Conservation (phyloP, 2,329 filamentous ascomycete genomes). For the Orbilia oligospora region DNA sequence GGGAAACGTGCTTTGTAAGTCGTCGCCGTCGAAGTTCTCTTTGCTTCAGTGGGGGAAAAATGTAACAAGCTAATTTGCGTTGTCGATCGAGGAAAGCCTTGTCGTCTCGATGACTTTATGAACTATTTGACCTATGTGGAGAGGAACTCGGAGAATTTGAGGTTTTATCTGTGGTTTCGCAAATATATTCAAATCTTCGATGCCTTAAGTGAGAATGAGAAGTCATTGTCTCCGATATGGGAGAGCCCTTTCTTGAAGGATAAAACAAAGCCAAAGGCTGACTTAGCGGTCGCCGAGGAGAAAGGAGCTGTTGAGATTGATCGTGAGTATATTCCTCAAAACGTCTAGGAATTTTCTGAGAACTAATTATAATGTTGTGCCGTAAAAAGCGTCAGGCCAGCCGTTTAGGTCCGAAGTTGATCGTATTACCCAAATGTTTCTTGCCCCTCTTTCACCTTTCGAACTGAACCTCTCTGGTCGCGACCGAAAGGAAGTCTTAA, state of each 20-base stretch:
- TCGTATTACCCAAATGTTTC: constrained; percentile 81
- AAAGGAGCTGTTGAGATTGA: constrained; percentile 1
- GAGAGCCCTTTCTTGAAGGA: constrained; percentile 62
- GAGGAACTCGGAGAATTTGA: constrained; percentile 82
- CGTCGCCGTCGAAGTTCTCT: not conserved
- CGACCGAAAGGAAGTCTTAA: constrained; percentile 75
- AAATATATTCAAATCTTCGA: constrained; percentile 76
- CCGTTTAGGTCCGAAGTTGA: constrained; percentile 82
- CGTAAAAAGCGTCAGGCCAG: constrained; percentile 79
- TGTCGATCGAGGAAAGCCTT: constrained; percentile 73
- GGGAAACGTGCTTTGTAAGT: constrained; percentile 82
- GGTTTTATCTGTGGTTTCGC: constrained; percentile 79
- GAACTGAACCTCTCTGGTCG: constrained; percentile 80
- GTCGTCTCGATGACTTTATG: constrained; percentile 85
- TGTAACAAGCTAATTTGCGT: constrained; percentile 33
- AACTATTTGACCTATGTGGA: constrained; percentile 87
- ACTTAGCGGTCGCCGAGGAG: not conserved
- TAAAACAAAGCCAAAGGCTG: not conserved
- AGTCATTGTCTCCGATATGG: constrained; percentile 68
- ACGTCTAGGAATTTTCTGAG: not conserved
- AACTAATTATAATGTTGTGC: not conserved
- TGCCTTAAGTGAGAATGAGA: constrained; percentile 71
- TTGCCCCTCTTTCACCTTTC: constrained; percentile 76
- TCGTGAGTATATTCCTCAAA: not conserved
- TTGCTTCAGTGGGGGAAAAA: constrained; percentile 4